Conservation (phyloP, 176 grass and related monocot species). For the Raddia distichophylla region DNA sequence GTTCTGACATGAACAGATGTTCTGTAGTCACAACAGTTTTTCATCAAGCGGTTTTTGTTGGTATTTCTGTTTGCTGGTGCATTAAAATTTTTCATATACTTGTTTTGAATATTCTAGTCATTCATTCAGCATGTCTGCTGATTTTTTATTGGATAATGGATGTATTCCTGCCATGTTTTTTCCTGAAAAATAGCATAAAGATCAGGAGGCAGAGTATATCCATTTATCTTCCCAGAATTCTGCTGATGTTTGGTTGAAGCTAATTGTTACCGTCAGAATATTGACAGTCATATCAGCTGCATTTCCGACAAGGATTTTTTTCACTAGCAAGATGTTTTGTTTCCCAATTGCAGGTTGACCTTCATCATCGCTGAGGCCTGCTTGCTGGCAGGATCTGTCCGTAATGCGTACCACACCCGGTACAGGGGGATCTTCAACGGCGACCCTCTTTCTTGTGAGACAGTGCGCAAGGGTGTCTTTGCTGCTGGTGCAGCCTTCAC, state of each 20-base stretch:
- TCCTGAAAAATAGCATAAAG: too few species aligned
- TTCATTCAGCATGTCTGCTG: background rate
- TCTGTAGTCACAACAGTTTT: background rate
- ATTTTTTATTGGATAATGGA: background rate
- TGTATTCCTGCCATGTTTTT: too few species aligned
- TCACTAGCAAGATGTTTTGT: conserved; percentile 2
- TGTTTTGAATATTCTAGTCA: conserved; percentile 2
- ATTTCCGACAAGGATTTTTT: background rate
- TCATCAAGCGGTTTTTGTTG: background rate
- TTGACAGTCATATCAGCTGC: conserved; percentile 8
- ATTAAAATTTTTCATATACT: background rate
- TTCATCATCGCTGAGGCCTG: conserved; percentile 79
- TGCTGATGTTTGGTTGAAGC: background rate
- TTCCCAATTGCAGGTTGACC: conserved; percentile 52
- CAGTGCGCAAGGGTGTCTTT: conserved; percentile 84
- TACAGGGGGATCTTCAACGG: conserved; percentile 62
- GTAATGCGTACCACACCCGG: conserved; percentile 86
- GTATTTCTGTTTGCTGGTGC: background rate
- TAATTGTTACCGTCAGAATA: background rate
- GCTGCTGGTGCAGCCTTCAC: conserved; percentile 83
- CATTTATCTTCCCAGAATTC: too few species aligned
- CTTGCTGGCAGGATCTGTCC: conserved; percentile 78
- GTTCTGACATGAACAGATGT: background rate
- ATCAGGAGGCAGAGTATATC: too few species aligned
- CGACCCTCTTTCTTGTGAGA: conserved; percentile 63